These are phyloP conservation scores for Fusarium cyanostomum DNA, from an alignment of 2,329 filamentous ascomycete genomes.

Conservation along the genomic window DNA sequence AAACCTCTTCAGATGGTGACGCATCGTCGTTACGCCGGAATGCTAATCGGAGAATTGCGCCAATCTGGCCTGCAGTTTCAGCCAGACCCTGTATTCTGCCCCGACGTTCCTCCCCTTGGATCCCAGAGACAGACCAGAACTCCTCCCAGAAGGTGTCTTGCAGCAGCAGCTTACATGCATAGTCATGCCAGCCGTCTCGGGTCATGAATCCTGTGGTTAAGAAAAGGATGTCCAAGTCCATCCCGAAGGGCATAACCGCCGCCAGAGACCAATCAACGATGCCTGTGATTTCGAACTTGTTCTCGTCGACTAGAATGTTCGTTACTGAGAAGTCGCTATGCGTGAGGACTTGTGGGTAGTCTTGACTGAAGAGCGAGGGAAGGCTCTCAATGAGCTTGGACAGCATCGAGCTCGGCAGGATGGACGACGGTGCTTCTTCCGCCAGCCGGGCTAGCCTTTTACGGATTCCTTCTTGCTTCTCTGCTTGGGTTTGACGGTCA, in stretches of 20 bases:
- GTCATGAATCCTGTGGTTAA: slow-evolving; percentile 42
- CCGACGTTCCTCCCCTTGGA: slow-evolving; percentile 29
- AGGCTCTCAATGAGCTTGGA: slow-evolving; percentile 32
- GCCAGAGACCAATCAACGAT: slow-evolving; percentile 46
- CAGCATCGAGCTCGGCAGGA: slow-evolving; percentile 16
- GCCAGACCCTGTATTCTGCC: slow-evolving; percentile 27
- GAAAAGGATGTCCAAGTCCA: slow-evolving; percentile 38
- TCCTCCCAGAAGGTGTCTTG: slow-evolving; percentile 42
- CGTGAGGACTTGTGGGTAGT: slow-evolving; percentile 45
- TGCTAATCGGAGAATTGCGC: slow-evolving; percentile 41
- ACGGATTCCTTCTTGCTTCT: slow-evolving; percentile 24
- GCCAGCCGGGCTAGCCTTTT: slow-evolving; percentile 30
- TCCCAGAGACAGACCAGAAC: slow-evolving; percentile 39
- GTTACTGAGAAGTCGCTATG: slow-evolving; percentile 45
- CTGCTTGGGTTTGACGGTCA: slow-evolving; percentile 18
- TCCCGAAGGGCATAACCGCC: slow-evolving; percentile 35
- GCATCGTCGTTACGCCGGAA: slow-evolving; percentile 42
- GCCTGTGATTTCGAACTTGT: slow-evolving; percentile 38
- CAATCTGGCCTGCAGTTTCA: slow-evolving; percentile 38
- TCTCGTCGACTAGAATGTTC: slow-evolving; percentile 44
- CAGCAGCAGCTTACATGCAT: slow-evolving; percentile 34
- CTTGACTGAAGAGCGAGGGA: slow-evolving; percentile 37
- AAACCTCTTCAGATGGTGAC: slow-evolving; percentile 35
- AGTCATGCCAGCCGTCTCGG: slow-evolving; percentile 43
- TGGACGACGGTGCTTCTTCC: slow-evolving; percentile 12